Percentiles rank a stretch among this genome's conserved stretches.
These are phyloP conservation scores for Nepenthes mirabilis DNA, from an alignment of 148 eudicot genomes.

Conservation along the genomic window DNA sequence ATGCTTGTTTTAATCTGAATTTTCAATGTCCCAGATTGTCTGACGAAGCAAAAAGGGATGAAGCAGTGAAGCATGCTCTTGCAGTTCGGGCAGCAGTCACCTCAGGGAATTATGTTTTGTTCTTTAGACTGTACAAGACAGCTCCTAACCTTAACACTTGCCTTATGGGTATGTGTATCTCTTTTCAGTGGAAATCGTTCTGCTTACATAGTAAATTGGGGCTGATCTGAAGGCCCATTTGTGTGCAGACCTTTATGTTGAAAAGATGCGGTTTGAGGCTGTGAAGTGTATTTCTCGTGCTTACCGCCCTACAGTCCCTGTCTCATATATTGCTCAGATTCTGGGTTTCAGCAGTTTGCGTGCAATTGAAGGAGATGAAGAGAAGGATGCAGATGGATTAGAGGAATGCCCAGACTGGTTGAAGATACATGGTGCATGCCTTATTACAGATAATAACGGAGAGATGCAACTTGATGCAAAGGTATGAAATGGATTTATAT, in stretches of 20 bases:
- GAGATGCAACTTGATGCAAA: conserved; percentile 79
- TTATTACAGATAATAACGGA: conserved; percentile 45
- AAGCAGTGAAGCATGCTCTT: conserved; percentile 87
- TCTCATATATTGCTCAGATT: conserved; percentile 55
- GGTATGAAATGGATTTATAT: conserved; percentile 23
- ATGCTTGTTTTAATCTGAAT: conserved; percentile 7
- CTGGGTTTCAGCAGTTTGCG: conserved; percentile 54
- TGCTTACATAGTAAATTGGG: neutral
- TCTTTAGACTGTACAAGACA: conserved; percentile 72
- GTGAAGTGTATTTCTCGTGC: conserved; percentile 83
- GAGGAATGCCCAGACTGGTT: conserved; percentile 94
- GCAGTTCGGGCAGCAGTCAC: conserved; percentile 81
- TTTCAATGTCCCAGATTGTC: conserved; percentile 48
- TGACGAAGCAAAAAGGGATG: conserved; percentile 53
- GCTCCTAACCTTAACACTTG: conserved; percentile 76
- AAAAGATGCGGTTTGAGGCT: conserved; percentile 86
- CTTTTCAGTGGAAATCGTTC: neutral
- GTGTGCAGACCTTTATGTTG: conserved; percentile 69
- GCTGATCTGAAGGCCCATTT: conserved; percentile 8
- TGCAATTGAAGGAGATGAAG: conserved; percentile 35
- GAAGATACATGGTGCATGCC: conserved; percentile 89
- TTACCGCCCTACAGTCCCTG: conserved; percentile 88
- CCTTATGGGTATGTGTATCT: conserved; percentile 56
- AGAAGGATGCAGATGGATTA: conserved; percentile 48
- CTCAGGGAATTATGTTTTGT: conserved; percentile 75